Conservation (phyloP, 2,329 filamentous ascomycete species). For the Aspergillus oerlinghausenensis region DNA sequence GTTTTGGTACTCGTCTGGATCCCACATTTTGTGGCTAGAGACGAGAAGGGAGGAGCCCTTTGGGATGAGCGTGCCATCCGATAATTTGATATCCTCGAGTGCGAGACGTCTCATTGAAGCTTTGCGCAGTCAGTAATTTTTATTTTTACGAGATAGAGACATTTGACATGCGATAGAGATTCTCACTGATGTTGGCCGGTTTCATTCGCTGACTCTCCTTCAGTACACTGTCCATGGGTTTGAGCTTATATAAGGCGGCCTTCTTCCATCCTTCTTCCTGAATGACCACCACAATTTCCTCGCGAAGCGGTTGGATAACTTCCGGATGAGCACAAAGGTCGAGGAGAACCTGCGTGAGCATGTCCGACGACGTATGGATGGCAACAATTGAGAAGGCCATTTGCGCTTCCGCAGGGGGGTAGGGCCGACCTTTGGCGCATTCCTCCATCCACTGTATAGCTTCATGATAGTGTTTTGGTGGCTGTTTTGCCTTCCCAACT, state of each 20-base stretch:
- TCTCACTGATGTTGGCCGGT: conserved; percentile 17
- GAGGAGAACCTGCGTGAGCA: conserved; percentile 18
- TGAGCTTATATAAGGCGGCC: conserved; percentile 35
- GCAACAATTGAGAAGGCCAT: conserved; percentile 17
- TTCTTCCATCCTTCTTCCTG: conserved; percentile 28
- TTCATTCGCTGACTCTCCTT: conserved; percentile 38
- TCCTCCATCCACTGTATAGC: conserved; percentile 24
- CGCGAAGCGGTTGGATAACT: conserved; percentile 12
- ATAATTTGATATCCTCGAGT: conserved; percentile 2
- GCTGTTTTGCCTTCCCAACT: not conserved
- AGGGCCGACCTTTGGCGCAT: conserved; percentile 15
- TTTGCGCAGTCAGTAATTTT: not conserved
- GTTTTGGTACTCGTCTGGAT: conserved; percentile 1
- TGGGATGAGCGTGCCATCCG: conserved; percentile 8
- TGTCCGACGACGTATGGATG: conserved; percentile 21
- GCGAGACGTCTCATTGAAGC: conserved; percentile 1
- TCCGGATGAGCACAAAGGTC: conserved; percentile 12
- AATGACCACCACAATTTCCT: conserved; percentile 18
- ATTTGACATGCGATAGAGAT: not conserved
- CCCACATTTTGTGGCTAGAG: conserved; percentile 5
- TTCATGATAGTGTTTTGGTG: conserved; percentile 10
- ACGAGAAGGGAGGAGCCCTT: conserved; percentile 3
- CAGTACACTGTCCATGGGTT: conserved; percentile 40
- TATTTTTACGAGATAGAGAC: not conserved
- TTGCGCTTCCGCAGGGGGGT: conserved; percentile 16